phyloP scores from a whole-genome alignment of 2,329 filamentous ascomycete genomes.

The Botrytis paeoniae region DNA sequence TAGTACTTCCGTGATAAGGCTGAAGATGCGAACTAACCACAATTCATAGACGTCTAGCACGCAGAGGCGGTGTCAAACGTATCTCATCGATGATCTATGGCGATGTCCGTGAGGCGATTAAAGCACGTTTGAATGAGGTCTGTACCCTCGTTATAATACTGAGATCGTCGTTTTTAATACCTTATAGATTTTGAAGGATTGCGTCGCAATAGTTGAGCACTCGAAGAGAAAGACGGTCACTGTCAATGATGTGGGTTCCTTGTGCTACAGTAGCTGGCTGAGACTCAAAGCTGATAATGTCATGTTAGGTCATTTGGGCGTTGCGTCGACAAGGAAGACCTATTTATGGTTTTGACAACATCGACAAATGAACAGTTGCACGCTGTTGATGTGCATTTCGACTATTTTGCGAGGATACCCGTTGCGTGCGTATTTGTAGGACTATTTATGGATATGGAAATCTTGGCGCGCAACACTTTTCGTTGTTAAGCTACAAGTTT shows the following conservation, averaged over 20 bases:
- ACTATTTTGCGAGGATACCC: conserved; percentile 3
- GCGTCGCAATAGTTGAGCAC: conserved; percentile 46
- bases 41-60: conserved; percentile 57
- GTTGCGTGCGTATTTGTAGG: not conserved
- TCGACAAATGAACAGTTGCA: not conserved
- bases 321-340: conserved; percentile 49
- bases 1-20: conserved; percentile 24
- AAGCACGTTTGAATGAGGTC: conserved; percentile 48
- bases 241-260: conserved; percentile 53
- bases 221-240: conserved; percentile 60
- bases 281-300: not conserved
- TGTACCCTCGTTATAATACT: not conserved
- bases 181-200: conserved; percentile 6
- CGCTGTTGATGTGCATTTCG: not conserved
- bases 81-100: conserved; percentile 65
- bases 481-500: not conserved
- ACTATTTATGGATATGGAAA: not conserved
- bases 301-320: conserved; percentile 52
- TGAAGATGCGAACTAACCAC: not conserved
- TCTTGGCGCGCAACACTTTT: not conserved
- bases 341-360: conserved; percentile 57
- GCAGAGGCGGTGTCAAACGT: conserved; percentile 73
- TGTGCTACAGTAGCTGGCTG: not conserved
- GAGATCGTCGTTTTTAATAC: not conserved
- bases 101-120: conserved; percentile 54